Percentiles rank a stretch among this genome's conserved stretches.
Evolutionary conservation across 2,329 filamentous ascomycete species (phyloP).

Genomic region (Neofusicoccum ribis): DNA sequence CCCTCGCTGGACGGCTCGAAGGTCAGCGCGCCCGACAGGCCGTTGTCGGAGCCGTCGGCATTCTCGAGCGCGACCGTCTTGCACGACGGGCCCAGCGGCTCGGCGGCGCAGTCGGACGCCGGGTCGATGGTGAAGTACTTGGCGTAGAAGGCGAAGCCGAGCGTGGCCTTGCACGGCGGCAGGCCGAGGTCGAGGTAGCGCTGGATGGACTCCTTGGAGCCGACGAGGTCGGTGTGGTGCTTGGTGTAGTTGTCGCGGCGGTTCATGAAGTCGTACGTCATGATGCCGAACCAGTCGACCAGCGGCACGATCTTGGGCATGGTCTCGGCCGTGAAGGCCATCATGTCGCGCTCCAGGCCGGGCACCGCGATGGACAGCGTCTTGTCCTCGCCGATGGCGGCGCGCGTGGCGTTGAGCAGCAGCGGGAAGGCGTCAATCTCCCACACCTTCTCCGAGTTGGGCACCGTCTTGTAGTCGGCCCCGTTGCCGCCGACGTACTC

Average conservation of each 20-base stretch:
- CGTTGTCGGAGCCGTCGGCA: constrained; percentile 60
- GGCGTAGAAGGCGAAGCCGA: constrained; percentile 69
- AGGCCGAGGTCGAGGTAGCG: constrained; percentile 62
- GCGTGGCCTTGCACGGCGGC: constrained; percentile 57
- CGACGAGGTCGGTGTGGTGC: constrained; percentile 65
- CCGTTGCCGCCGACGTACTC: constrained; percentile 66
- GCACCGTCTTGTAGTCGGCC: constrained; percentile 62
- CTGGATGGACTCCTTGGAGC: constrained; percentile 56
- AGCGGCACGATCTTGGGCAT: constrained; percentile 59
- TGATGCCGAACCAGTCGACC: constrained; percentile 69
- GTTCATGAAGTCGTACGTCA: constrained; percentile 74
- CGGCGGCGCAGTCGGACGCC: constrained; percentile 47
- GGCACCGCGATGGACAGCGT: constrained; percentile 68
- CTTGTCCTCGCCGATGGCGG: constrained; percentile 58
- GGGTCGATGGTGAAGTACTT: constrained; percentile 63
- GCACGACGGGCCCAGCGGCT: constrained; percentile 55
- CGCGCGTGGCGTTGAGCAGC: constrained; percentile 60
- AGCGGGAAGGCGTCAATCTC: constrained; percentile 65
- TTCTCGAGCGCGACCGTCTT: constrained; percentile 61
- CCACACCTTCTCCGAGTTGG: constrained; percentile 59
- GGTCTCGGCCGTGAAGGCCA: constrained; percentile 62
- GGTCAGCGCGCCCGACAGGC: constrained; percentile 60
- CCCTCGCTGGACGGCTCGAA: constrained; percentile 26
- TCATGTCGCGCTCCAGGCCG: constrained; percentile 63
- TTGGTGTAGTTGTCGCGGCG: constrained; percentile 62